Base-by-base conservation (phyloP, 306 rosid species). In the Corylus avellana region DNA sequence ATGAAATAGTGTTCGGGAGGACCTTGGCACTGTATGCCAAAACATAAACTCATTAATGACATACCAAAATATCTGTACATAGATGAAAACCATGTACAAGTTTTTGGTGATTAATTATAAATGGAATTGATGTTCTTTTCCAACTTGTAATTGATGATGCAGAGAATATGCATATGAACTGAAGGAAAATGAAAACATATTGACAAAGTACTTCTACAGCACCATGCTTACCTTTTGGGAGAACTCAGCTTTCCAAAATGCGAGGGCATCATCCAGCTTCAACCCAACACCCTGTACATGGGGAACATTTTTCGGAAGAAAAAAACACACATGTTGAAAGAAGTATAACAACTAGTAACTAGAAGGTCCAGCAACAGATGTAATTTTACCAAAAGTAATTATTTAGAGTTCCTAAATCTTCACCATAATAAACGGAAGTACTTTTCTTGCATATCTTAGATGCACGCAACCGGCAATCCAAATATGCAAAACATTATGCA, bases 231-330 rank as follows among this genome's bases (percentile, higher is more conserved):
- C 99, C 92, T 85, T 92, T 42, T 86, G 91, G 44, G 99, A 91
- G 88, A 95, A 93, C 89, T 93, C 99, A 5, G 89, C 86, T 88
- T 86, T 93, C 99, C 99, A 95, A 84, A 95, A 93, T 1, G 93
- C 92, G 87, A 95, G 92, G 44, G 99, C 93, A 77, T 95, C 99
- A 68, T 95, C 99, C 81, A 95, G 78, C 82, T 90, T 95, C 87
- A 95, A 88, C 59, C 99, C 98, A 88, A 91, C 97, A 83, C 99
- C 96, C 97, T 95, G 73, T 56, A 77, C 42, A 72, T 62, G 22
- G 70, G 89, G 78, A 72, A 75, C 71, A 22, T 5, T 56, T 73
- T 68, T 9, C 73, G 61, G 68, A 56, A 75, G 57, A 68, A 55
- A 18, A 3, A 67, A 32, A 76, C 57, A 63, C 37, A 75, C 46